phyloP scores from a whole-genome alignment of 768 basidiomycete genomes.

The Mrakia hoshinonis region DNA sequence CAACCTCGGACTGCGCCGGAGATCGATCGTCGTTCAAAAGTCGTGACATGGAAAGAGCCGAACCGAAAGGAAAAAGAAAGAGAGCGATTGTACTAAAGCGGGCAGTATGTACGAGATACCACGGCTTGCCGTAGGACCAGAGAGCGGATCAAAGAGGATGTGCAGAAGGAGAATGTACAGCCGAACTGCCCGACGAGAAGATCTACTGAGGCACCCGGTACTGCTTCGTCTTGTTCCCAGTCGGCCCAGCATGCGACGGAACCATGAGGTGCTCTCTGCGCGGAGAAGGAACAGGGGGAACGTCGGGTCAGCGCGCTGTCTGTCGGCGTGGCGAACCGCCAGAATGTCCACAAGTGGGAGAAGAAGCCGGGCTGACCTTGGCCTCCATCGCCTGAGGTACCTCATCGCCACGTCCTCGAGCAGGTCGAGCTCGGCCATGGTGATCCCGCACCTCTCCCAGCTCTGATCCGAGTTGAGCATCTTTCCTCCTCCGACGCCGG shows the following conservation, averaged over 20 bases:
- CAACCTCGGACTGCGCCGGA: no score
- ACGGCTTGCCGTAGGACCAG: no score
- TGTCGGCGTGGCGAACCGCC: background rate
- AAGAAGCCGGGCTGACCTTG: constrained; percentile 77
- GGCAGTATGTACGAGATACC: no score
- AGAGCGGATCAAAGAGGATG: no score
- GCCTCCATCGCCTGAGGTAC: constrained; percentile 79
- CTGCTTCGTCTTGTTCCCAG: constrained; percentile 37
- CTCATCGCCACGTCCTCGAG: constrained; percentile 82
- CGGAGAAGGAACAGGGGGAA: background rate
- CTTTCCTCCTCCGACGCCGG: constrained; percentile 42
- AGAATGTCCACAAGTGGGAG: constrained; percentile 6
- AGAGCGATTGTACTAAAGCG: no score
- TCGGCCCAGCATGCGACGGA: constrained; percentile 38
- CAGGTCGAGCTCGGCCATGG: constrained; percentile 53
- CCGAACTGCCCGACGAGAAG: background rate
- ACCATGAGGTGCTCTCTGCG: constrained; percentile 38
- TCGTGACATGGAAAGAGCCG: no score
- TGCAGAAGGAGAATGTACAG: background rate
- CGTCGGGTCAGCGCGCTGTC: constrained; percentile 4
- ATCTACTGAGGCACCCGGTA: constrained; percentile 39
- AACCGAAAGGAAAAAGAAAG: no score
- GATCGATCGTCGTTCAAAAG: no score
- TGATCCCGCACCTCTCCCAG: constrained; percentile 73
- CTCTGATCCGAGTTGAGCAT: constrained; percentile 39